Evolutionary conservation across 2,329 filamentous ascomycete genomes (phyloP), one percentile per base, ranked within the genome.

Genomic region (Gaeumannomyces sp.): DNA sequence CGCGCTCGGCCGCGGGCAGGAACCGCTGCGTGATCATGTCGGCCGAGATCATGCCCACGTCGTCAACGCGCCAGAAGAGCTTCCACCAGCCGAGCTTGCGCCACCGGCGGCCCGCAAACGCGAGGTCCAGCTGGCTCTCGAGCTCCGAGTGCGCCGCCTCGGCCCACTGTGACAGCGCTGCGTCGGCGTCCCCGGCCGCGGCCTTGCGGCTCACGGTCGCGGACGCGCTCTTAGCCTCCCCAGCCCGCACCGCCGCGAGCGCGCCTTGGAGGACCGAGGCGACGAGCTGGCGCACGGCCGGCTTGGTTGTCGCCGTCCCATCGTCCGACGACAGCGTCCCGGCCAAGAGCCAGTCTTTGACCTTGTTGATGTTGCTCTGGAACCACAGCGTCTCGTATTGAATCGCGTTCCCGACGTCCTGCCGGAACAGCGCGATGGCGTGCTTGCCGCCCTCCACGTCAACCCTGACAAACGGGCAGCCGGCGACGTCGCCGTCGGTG

Each of bases 11-110:
- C 4, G 84, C 84, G 0, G 88, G 85, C 4, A 99, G 83, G 79
- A 96, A 98, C 8, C 85, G 83, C 68, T 88, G 87, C 66, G 85
- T 84, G 3, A 97, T 80, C 66, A 97, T 89, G 70, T 95, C 90
- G 1, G 87, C 86, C 3, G 90, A 88, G 64, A 97, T 87, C 83
- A 94, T 90, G 3, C 87, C 86, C 14, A 97, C 92, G 71, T 97
- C 94, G 73, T 98, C 94, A 29, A 95, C 93, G 27, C 92, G 87
- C 93, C 93, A 97, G 73, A 97, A 93, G 0, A 98, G 83, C 74
- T 96, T 96, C 90, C 92, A 97, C 93, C 94, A 98, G 22, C 88
- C 84, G 4, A 97, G 80, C 68, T 90, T 89, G 31, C 86, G 85
- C 94, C 94, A 97, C 56, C 87, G 82, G 25, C 79, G 82, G n/a